Evolutionary conservation across 1,139 yeast genomes (phyloP).

Genomic region (Suhomyces choctaworum): DNA sequence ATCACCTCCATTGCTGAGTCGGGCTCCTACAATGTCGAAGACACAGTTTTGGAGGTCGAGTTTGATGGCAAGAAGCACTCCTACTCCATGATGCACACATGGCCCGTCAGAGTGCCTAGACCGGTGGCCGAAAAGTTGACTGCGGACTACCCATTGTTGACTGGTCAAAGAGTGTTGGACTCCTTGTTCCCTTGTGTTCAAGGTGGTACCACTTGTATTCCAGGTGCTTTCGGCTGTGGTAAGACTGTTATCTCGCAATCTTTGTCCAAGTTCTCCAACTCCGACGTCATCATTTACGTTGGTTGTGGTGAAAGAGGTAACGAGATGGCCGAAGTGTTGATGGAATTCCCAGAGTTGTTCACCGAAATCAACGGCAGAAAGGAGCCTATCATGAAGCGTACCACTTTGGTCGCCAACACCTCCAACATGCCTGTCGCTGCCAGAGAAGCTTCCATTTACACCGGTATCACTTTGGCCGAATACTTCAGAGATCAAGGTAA

Average conservation of each 20-base stretch:
- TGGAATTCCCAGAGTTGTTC: conserved; percentile 98
- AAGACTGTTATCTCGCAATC: conserved; percentile 98
- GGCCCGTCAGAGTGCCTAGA: conserved; percentile 99
- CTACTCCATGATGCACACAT: conserved; percentile 94
- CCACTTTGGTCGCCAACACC: conserved; percentile 96
- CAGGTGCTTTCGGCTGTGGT: conserved; percentile 99
- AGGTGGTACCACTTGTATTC: conserved; percentile 99
- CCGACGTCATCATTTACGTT: conserved; percentile 92
- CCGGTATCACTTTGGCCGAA: conserved; percentile 98
- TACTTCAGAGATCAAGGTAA: conserved; percentile 99
- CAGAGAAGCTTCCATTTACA: conserved; percentile 98
- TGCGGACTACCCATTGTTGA: conserved; percentile 91
- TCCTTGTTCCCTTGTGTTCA: conserved; percentile 98
- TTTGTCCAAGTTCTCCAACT: conserved; percentile 93
- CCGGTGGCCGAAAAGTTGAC: conserved; percentile 93
- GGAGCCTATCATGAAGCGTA: conserved; percentile 99
- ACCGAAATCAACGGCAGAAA: conserved; percentile 90
- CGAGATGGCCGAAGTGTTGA: conserved; percentile 98
- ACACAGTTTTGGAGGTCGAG: conserved; percentile 87
- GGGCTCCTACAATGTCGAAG: conserved; percentile 90
- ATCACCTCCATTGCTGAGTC: conserved; percentile 84
- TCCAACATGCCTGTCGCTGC: conserved; percentile 99
- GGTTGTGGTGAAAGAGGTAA: conserved; percentile 59
- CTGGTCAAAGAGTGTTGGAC: conserved; percentile 98
- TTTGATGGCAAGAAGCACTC: conserved; percentile 81